Conservation (phyloP, 805 yeast species). For the Candida michaelii region DNA sequence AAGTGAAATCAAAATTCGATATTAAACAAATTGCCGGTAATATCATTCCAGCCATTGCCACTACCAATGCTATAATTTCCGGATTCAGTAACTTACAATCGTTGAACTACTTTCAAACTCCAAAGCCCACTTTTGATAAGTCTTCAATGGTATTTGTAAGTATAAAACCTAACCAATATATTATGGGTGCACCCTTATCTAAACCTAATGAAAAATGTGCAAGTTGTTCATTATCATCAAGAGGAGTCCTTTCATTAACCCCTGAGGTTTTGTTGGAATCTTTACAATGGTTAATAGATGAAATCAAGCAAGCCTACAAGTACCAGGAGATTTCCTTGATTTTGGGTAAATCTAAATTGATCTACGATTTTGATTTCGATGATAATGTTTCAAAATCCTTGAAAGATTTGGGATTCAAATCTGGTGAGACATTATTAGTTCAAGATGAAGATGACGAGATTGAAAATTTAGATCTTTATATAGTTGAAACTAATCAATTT, state of each 20-base stretch:
- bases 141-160: slow-evolving; percentile 39
- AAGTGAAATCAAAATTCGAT: slow-evolving; percentile 74
- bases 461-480: slow-evolving; percentile 63
- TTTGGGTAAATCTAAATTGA: slow-evolving; percentile 55
- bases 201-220: slow-evolving; percentile 72
- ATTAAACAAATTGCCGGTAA: slow-evolving; percentile 95
- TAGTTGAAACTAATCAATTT: slow-evolving; percentile 19
- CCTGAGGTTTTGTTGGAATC: slow-evolving; percentile 19
- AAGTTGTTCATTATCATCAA: slow-evolving; percentile 54
- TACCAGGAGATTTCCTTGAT: slow-evolving; percentile 60
- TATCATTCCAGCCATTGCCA: slow-evolving; percentile 97
- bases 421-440: slow-evolving; percentile 66
- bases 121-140: slow-evolving; percentile 6
- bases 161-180: slow-evolving; percentile 56
- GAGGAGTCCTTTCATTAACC: slow-evolving; percentile 48
- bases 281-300: slow-evolving; percentile 47
- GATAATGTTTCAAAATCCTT: slow-evolving; percentile 61
- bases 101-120: slow-evolving; percentile 45
- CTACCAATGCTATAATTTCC: slow-evolving; percentile 93
- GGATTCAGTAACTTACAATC: slow-evolving; percentile 83
- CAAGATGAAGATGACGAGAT: slow-evolving; percentile 77
- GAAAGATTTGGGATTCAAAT: slow-evolving; percentile 46
- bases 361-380: slow-evolving; percentile 76
- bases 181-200: slow-evolving; percentile 61
- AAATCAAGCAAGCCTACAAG: slow-evolving; percentile 48